A percentile compares a stretch with the other conserved stretches of the same genome.
Conservation (phyloP, 768 basidiomycete species). For the Boletus sp. region DNA sequence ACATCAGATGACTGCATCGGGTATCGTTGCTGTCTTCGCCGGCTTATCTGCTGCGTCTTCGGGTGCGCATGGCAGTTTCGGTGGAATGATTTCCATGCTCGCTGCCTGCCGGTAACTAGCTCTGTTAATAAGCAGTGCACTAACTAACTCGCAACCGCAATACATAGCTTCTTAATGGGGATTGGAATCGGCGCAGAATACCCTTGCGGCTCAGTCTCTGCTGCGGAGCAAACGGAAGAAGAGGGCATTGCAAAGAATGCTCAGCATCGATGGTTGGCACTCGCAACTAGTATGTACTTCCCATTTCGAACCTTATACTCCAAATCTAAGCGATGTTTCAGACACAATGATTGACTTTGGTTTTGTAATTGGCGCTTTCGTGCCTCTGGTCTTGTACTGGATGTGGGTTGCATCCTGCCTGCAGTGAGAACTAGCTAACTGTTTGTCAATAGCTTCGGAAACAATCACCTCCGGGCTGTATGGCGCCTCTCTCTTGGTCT, state of each 20-base stretch:
- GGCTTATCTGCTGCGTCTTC: conserved; percentile 78
- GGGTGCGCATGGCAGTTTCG: conserved; percentile 70
- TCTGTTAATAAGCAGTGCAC: background rate
- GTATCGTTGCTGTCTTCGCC: conserved; percentile 83
- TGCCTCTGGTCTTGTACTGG: conserved; percentile 85
- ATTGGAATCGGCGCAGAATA: conserved; percentile 89
- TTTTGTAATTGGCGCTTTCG: conserved; percentile 77
- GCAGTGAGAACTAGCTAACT: background rate
- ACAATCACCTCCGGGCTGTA: conserved; percentile 77
- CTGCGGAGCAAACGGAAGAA: conserved; percentile 88
- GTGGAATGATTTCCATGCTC: conserved; percentile 75
- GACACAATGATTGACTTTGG: conserved; percentile 86
- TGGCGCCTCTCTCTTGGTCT: conserved; percentile 88
- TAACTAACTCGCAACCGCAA: background rate
- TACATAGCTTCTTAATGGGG: conserved; percentile 75
- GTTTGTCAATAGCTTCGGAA: conserved; percentile 54
- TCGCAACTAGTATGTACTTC: conserved; percentile 74
- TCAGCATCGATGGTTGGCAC: conserved; percentile 83
- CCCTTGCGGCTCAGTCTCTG: conserved; percentile 86
- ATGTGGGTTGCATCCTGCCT: conserved; percentile 51
- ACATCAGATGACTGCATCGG: conserved; percentile 72
- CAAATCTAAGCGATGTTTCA: conserved; percentile 24
- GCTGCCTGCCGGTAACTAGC: conserved; percentile 64
- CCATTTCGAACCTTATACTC: background rate
- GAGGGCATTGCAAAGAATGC: conserved; percentile 71